phyloP scores from a whole-genome alignment of 1,284 basidiomycete genomes.

The Papiliotrema terrestris region DNA sequence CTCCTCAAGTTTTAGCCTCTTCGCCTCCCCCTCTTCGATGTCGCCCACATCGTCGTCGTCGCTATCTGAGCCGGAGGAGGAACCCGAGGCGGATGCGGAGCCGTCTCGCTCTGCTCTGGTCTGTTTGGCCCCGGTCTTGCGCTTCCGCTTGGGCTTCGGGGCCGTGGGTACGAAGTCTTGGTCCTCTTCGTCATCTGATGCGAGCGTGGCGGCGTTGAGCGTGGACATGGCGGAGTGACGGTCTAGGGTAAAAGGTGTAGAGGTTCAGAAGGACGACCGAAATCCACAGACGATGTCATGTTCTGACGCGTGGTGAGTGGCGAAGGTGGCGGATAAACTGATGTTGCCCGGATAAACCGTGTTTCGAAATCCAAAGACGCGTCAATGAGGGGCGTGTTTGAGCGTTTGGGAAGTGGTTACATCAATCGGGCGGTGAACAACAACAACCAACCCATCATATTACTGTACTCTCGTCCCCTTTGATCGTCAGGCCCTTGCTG shows the following conservation, averaged over 20 bases:
- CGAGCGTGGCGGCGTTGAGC: conserved; percentile 34
- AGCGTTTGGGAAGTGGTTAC: too few species aligned
- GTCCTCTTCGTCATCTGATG: conserved; percentile 31
- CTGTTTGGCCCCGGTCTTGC: conserved; percentile 1
- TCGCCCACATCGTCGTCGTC: conserved; percentile 7
- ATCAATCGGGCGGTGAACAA: too few species aligned
- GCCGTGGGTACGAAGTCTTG: conserved; percentile 30
- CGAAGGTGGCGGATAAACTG: background rate
- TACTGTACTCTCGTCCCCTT: too few species aligned
- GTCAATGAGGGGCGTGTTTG: too few species aligned
- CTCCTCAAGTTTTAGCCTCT: conserved; percentile 8
- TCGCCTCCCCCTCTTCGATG: conserved; percentile 16
- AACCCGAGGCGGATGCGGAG: conserved; percentile 9
- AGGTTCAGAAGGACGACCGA: too few species aligned
- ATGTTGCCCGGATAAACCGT: too few species aligned
- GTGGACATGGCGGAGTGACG: conserved; percentile 30
- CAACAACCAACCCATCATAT: too few species aligned
- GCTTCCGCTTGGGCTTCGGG: conserved; percentile 2
- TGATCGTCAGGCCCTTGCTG: too few species aligned
- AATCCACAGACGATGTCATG: too few species aligned
- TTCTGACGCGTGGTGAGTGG: too few species aligned
- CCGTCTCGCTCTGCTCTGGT: background rate
- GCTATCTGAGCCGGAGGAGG: conserved; percentile 7
- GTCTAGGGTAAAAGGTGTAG: background rate
- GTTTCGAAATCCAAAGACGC: too few species aligned